Percentiles rank a stretch among this genome's conserved stretches.
Evolutionary conservation across 352 stramenopile genomes (phyloP).

Genomic region (Pythium monospermum): DNA sequence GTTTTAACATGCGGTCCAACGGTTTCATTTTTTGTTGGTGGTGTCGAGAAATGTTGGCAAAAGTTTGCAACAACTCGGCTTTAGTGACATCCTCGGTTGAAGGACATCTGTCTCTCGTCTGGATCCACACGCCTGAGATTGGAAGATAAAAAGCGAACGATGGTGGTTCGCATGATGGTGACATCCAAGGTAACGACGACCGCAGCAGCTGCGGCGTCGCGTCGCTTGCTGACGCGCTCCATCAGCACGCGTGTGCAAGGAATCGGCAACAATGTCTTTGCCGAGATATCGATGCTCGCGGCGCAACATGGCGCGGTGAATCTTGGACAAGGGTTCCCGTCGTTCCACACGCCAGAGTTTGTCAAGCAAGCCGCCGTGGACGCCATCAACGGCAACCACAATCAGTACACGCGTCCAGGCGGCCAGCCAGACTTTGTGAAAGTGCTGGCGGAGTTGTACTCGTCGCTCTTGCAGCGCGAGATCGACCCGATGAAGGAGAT

Average conservation of each 20-base stretch:
- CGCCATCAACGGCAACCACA: constrained; percentile 71
- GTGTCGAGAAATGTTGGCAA: too few relatives aligned
- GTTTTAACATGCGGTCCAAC: too few relatives aligned
- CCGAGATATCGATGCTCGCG: constrained; percentile 85
- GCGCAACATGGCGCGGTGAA: constrained; percentile 86
- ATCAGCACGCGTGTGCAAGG: constrained; percentile 62
- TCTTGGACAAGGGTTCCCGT: constrained; percentile 95
- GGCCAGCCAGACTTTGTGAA: constrained; percentile 76
- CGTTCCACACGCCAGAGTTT: constrained; percentile 90
- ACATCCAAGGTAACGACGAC: too few relatives aligned
- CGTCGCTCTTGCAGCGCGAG: constrained; percentile 49
- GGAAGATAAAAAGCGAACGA: too few relatives aligned
- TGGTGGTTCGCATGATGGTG: too few relatives aligned
- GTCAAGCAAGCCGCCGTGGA: constrained; percentile 85
- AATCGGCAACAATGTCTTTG: constrained; percentile 80
- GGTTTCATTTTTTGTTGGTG: too few relatives aligned
- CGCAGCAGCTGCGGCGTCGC: not conserved
- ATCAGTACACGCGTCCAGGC: constrained; percentile 89
- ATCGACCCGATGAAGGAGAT: constrained; percentile 77
- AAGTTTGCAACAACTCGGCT: too few relatives aligned
- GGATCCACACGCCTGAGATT: too few relatives aligned
- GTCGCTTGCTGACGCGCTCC: constrained; percentile 11
- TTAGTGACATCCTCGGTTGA: too few relatives aligned
- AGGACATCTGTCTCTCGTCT: too few relatives aligned
- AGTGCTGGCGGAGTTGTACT: constrained; percentile 79